Percentiles rank a stretch among this genome's conserved stretches.
Evolutionary conservation across 345 rosid species (phyloP).

Genomic region (Populus deltoides): DNA sequence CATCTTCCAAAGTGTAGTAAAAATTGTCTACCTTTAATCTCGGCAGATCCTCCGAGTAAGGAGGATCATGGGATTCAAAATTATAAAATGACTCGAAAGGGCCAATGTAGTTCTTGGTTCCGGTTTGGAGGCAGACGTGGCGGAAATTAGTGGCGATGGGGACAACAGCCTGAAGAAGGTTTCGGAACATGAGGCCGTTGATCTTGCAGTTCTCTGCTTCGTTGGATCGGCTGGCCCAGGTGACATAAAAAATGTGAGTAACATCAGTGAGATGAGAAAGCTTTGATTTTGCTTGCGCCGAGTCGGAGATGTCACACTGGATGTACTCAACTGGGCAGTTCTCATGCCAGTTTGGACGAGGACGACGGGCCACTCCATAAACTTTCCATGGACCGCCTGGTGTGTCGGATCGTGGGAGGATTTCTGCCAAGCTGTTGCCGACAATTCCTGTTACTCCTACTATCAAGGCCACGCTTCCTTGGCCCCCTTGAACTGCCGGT

Average conservation of each 20-base stretch:
- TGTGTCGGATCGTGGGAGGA: slow-evolving; percentile 17
- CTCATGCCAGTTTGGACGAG: slow-evolving; percentile 11
- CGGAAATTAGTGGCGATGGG: slow-evolving; percentile 27
- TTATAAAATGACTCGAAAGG: slow-evolving; percentile 32
- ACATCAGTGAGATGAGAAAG: slow-evolving; percentile 14
- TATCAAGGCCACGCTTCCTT: not conserved
- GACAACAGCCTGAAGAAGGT: slow-evolving; percentile 33
- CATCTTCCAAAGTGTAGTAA: slow-evolving; percentile 57
- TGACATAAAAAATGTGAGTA: slow-evolving; percentile 15
- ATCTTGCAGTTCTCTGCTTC: slow-evolving; percentile 12
- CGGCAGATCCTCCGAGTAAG: slow-evolving; percentile 72
- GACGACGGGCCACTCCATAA: slow-evolving; percentile 17
- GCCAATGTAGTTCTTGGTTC: slow-evolving; percentile 51
- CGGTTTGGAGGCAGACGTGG: slow-evolving; percentile 13
- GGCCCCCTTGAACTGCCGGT: not conserved
- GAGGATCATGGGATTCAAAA: slow-evolving; percentile 43
- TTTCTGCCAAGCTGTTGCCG: slow-evolving; percentile 19
- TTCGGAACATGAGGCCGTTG: slow-evolving; percentile 2
- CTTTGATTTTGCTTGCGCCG: slow-evolving; percentile 3
- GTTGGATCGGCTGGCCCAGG: slow-evolving; percentile 2
- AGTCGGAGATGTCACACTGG: slow-evolving; percentile 16
- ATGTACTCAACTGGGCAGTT: slow-evolving; percentile 14
- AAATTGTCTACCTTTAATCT: slow-evolving; percentile 53
- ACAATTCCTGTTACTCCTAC: not conserved
- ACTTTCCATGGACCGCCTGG: slow-evolving; percentile 19